Percentiles rank a stretch among this genome's conserved stretches.
Evolutionary conservation across 192 early-diverging fungal species (phyloP).

Genomic region (Umbelopsis ramanniana): DNA sequence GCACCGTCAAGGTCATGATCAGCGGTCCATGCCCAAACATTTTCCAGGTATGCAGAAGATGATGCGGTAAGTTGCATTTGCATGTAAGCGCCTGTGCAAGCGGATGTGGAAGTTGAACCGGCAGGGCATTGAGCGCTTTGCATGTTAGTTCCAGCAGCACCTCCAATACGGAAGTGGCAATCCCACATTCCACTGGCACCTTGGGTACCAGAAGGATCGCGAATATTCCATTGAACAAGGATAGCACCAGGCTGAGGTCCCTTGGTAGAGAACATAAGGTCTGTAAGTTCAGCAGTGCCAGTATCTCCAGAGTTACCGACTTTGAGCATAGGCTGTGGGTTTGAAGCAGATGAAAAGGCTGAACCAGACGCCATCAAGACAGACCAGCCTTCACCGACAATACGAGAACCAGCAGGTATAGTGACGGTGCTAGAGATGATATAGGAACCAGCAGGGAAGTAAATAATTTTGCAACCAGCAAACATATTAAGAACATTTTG

Average conservation of each 20-base stretch:
- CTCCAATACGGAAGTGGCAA: slow-evolving; percentile 45
- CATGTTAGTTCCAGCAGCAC: slow-evolving; percentile 36
- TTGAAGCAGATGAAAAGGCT: slow-evolving; percentile 36
- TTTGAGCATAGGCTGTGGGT: slow-evolving; percentile 41
- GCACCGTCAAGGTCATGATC: slow-evolving; percentile 45
- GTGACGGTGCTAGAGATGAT: slow-evolving; percentile 37
- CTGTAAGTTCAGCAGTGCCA: slow-evolving; percentile 43
- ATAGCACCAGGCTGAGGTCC: slow-evolving; percentile 45
- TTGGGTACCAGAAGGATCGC: neutral
- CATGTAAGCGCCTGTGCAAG: slow-evolving; percentile 33
- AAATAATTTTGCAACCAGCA: slow-evolving; percentile 40
- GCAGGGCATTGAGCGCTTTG: slow-evolving; percentile 27
- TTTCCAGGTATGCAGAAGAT: slow-evolving; percentile 46
- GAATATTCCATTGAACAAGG: slow-evolving; percentile 48
- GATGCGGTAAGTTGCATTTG: slow-evolving; percentile 39
- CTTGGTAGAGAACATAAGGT: slow-evolving; percentile 28
- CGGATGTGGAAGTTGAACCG: neutral
- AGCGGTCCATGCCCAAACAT: slow-evolving; percentile 49
- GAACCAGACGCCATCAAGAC: slow-evolving; percentile 40
- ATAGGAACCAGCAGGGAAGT: slow-evolving; percentile 45
- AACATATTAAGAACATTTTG: slow-evolving; percentile 29
- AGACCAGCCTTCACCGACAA: slow-evolving; percentile 48
- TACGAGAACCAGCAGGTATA: slow-evolving; percentile 36
- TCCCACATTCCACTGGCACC: slow-evolving; percentile 50
- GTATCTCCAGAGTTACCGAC: slow-evolving; percentile 45